Evolutionary conservation across 306 rosid species (phyloP), one percentile per base, ranked within the genome.

Genomic region (Fragaria nilgerrensis): DNA sequence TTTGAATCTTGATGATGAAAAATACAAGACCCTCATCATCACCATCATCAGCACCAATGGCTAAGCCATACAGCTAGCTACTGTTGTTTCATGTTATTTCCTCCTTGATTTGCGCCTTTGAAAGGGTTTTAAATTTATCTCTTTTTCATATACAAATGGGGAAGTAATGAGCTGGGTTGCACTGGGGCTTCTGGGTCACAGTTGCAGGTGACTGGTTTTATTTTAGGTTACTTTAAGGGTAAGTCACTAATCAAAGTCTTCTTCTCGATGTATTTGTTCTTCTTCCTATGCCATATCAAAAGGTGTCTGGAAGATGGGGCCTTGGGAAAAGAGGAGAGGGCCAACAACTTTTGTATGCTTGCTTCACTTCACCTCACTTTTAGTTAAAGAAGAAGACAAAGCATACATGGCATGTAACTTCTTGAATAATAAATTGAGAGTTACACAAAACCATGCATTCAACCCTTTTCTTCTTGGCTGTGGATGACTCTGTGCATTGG

Each of bases 91-190:
- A 80, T 72, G 77, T 75, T 81, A 81, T 62, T 78, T 62, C 56
- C 76, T 77, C 89, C 95, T 81, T 82, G 75, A 90, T 80, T 86
- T 85, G 81, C 95, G 90, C 92, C 90, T 83, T 73, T 78, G 86
- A 86, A 76, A 76, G 76, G 76, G 81, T 84, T 65, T 73, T 56
- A 23, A 14, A 72, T 36, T 4, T 23, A 34, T 23, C 68, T 73
- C 49, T 76, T 48, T 77, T 75, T 76, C 29, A 45, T 85, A n/a
- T 85, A 15, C 58, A n/a, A 32, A 74, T 80, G 76, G 77, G 22
- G 25, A 22, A 79, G 78, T 3, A 29, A 49, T 86, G 86, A 86
- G 90, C 90, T 90, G 91, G 58, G 79, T 36, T 72, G 87, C 90
- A 88, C 85, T 14, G 39, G 45, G 74, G 77, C 75, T 83, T 83